Base-by-base conservation (phyloP, 73 alveolate species). In the Tetrahymena thermophila region DNA sequence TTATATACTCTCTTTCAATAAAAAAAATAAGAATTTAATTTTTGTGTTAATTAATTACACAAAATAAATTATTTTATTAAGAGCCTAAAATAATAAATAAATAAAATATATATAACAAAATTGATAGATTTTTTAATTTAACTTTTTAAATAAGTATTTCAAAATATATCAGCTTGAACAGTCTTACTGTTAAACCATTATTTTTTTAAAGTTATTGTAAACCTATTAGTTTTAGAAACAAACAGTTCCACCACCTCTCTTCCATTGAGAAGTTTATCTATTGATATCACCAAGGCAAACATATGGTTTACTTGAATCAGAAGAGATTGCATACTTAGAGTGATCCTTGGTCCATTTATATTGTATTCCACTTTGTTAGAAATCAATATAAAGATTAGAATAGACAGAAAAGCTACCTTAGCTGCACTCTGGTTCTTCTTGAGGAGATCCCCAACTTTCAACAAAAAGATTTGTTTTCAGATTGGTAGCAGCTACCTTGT, bases 361-460 rank as follows among this genome's bases (percentile, higher is more conserved):
- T 94, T 55, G 5, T 85, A 94, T 94, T 11, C 94, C 96, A 94
- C 85, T 89, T 85, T 94, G 43, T 94, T 94, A 71, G 95, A 84
- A 89, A 34, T 85, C 84, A 94, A 85, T 94, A 23, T 37, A 40
- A 43, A 38, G 34, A n/a, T 71, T 71, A n/a, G 96, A 94, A 35
- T 35, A 85, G 28, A 84, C 93, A 4, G 44, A 37, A 38, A 37
- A 43, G 71, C 84, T 42, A 40, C 94, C 56, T 21, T 37, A 55
- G 42, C 93, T 85, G 35, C 43, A 84, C 21, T 83, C 44, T 2
- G 93, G 84, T 25, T 94, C 95, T 38, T 94, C 96, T 43, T 94
- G 43, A 40, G 95, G 95, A 83, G 93, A 85, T 10, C 96, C 96
- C 96, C 96, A 94, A 28, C 95, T 94, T 40, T 94, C 96, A 56